These are phyloP conservation scores for Rasamsonia emersonii DNA, from an alignment of 2,329 filamentous ascomycete species.

Conservation along the genomic window DNA sequence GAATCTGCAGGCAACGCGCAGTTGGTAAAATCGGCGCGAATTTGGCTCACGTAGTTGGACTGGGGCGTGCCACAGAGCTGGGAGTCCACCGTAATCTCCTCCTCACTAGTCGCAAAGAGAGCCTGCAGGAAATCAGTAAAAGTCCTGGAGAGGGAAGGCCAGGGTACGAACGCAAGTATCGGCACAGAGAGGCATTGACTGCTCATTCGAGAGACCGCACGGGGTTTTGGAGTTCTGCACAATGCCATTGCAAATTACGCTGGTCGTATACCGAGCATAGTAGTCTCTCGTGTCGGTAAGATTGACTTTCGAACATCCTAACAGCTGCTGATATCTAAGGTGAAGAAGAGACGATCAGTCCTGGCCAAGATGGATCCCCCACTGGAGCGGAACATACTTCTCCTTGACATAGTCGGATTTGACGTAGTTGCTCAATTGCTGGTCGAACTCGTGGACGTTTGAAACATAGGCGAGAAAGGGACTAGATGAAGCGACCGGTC, in stretches of 20 bases:
- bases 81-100: constrained; percentile 67
- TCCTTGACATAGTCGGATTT: constrained; percentile 62
- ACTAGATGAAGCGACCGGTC: constrained; percentile 43
- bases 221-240: constrained; percentile 73
- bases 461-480: constrained; percentile 80
- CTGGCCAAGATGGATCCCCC: no score
- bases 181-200: constrained; percentile 73
- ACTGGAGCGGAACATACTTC: constrained; percentile 60
- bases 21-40: constrained; percentile 85
- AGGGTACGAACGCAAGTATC: constrained; percentile 64
- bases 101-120: constrained; percentile 79
- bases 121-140: constrained; percentile 44
- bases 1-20: constrained; percentile 77
- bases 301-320: constrained; percentile 73
- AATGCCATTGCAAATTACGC: constrained; percentile 85
- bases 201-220: constrained; percentile 57
- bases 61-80: constrained; percentile 62
- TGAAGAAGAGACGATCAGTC: constrained; percentile 18
- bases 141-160: constrained; percentile 2
- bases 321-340: constrained; percentile 65
- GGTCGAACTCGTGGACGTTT: constrained; percentile 67
- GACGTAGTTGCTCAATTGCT: constrained; percentile 63
- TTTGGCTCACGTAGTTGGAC: constrained; percentile 60
- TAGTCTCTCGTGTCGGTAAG: constrained; percentile 68
- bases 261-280: constrained; percentile 90